phyloP scores from a whole-genome alignment of 208 protist species.

The Porcisia deanei region DNA sequence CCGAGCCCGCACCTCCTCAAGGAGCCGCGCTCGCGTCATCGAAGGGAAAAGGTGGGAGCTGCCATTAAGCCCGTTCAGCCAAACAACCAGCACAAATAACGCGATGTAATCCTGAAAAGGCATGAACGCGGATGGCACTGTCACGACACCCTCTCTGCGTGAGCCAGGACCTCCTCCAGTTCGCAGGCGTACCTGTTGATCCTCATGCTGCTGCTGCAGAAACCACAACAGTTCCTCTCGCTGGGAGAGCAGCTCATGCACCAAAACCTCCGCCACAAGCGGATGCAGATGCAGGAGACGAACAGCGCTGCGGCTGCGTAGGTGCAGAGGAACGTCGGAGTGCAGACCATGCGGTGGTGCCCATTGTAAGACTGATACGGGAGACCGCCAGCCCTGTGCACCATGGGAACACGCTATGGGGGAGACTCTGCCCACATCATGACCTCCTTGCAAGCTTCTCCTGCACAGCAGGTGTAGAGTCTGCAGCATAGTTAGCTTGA shows the following conservation, averaged over 20 bases:
- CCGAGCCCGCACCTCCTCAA: constrained; percentile 8
- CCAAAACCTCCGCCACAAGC: constrained; percentile 64
- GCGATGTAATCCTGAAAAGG: constrained; percentile 46
- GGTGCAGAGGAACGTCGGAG: constrained; percentile 46
- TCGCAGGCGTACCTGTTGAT: background rate
- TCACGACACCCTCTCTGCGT: background rate
- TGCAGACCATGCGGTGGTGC: constrained; percentile 39
- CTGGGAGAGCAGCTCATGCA: constrained; percentile 65
- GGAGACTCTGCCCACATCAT: background rate
- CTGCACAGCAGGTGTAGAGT: constrained; percentile 20
- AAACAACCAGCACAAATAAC: constrained; percentile 59
- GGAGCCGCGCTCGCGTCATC: background rate
- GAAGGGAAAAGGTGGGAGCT: constrained; percentile 36
- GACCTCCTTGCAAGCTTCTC: background rate
- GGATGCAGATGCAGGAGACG: constrained; percentile 51
- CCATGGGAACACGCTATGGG: background rate
- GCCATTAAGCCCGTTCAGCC: constrained; percentile 35
- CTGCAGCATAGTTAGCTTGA: constrained; percentile 36
- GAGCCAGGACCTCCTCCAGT: background rate
- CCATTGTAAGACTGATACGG: constrained; percentile 30
- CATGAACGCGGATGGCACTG: constrained; percentile 7
- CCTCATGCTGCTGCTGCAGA: constrained; percentile 16
- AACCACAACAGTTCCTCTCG: constrained; percentile 41
- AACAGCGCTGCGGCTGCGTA: constrained; percentile 35
- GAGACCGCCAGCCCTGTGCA: constrained; percentile 7